A percentile compares a stretch with the other conserved stretches of the same genome.
phyloP scores from a whole-genome alignment of 805 yeast genomes.

The Clavispora santaluciae region DNA sequence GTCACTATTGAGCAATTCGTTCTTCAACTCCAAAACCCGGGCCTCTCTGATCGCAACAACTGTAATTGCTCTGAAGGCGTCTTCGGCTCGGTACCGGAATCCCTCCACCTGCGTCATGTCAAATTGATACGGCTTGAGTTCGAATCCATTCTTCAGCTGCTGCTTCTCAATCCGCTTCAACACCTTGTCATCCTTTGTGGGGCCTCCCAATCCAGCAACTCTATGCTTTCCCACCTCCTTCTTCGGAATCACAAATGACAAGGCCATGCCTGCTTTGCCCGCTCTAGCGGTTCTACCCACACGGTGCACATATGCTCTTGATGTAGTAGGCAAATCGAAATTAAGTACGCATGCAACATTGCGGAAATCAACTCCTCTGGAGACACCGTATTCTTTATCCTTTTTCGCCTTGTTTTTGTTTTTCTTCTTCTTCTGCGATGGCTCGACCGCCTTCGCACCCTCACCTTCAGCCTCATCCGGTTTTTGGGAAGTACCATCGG shows the following conservation, averaged over 20 bases:
- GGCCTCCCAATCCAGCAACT: conserved; percentile 62
- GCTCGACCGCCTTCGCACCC: conserved; percentile 11
- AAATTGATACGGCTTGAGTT: conserved; percentile 81
- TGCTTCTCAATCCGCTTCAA: conserved; percentile 70
- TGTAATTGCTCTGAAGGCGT: conserved; percentile 94
- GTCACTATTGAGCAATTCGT: conserved; percentile 82
- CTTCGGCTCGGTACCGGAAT: conserved; percentile 94
- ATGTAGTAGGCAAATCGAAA: conserved; percentile 87
- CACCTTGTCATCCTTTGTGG: conserved; percentile 84
- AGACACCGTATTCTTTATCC: conserved; percentile 85
- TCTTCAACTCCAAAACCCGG: conserved; percentile 79
- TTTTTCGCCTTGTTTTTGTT: conserved; percentile 30
- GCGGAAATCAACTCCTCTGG: conserved; percentile 94
- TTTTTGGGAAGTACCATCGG: conserved; percentile 16
- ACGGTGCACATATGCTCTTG: conserved; percentile 87
- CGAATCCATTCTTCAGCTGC: conserved; percentile 69
- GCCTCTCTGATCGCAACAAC: conserved; percentile 88
- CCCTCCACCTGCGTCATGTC: conserved; percentile 91
- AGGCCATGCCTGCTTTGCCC: conserved; percentile 89
- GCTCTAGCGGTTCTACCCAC: conserved; percentile 98
- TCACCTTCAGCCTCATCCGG: conserved; percentile 10
- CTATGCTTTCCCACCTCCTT: conserved; percentile 88
- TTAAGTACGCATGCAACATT: conserved; percentile 96
- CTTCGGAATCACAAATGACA: conserved; percentile 82
- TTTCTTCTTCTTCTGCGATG: conserved; percentile 15